Base-by-base conservation (phyloP, 2,329 filamentous ascomycete genomes). In the Fusarium sp. region DNA sequence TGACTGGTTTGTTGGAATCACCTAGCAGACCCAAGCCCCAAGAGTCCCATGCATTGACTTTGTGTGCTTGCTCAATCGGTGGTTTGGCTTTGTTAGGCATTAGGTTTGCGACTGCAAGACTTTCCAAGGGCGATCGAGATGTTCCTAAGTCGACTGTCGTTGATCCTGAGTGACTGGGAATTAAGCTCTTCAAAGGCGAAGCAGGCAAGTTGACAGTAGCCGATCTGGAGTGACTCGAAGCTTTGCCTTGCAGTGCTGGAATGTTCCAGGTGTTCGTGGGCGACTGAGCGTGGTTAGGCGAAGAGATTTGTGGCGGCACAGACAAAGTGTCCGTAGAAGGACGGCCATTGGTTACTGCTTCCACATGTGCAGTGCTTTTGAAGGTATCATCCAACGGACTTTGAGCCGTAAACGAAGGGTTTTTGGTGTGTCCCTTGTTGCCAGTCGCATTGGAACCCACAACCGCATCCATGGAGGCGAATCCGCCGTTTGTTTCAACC, bases 381-480 rank as follows among this genome's bases (percentile, higher is more conserved):
- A 42, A 41, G 7, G 55, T 32, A 14, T 71, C 69, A 41, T 66
- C 57, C 20, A 41, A 27, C 14, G 71, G 64, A 14, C 64, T 35
- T 37, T 56, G 41, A 14, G 60, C 59, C 18, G 60, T 33, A 9
- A 56, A 64, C 30, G 60, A 63, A 20, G 69, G 62, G n/a, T 71
- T 72, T 18, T 46, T 40, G 6, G 33, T 27, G 26, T 54, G 27
- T 10, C 44, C 57, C 27, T 58, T 62, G 33, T 50, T 72, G 12
- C 35, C n/a, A 17, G 27, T 45, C 4, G 42, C 12, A 7, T 49
- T 32, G 3, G 37, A 30, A 32, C 55, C 66, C 5, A 71, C 42
- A 52, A 71, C 58, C 20, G 60, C 70, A 14, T 74, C 60, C 48
- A 76, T 45, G 15, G 71, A 76, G n/a, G 64, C 26, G 42, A 74